Conservation (phyloP, 2,329 filamentous ascomycete species). For the Alternaria metachromatica region DNA sequence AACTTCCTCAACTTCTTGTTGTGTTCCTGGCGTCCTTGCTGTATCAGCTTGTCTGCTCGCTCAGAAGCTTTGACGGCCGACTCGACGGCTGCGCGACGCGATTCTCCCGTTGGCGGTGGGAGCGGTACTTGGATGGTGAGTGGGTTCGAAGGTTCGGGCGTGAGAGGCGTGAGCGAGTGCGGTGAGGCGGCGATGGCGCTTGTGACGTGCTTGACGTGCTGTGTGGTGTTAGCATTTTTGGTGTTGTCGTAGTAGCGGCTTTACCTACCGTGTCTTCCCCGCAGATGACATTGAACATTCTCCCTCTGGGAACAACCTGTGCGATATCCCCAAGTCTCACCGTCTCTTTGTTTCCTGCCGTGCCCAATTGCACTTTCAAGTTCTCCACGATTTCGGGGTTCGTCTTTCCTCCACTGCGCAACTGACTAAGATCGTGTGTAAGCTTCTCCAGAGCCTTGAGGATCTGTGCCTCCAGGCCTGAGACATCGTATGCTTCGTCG, state of each 20-base stretch:
- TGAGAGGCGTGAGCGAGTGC: slow-evolving; percentile 59
- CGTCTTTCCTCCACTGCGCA: slow-evolving; percentile 67
- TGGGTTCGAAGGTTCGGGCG: slow-evolving; percentile 57
- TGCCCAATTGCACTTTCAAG: slow-evolving; percentile 65
- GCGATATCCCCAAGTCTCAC: slow-evolving; percentile 67
- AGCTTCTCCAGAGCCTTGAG: slow-evolving; percentile 62
- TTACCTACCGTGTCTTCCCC: slow-evolving; percentile 67
- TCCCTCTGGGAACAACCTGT: slow-evolving; percentile 70
- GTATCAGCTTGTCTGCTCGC: slow-evolving; percentile 50
- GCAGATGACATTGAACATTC: slow-evolving; percentile 66
- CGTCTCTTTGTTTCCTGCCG: slow-evolving; percentile 54
- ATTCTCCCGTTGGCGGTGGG: slow-evolving; percentile 64
- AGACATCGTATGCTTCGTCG: slow-evolving; percentile 68
- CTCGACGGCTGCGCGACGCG: slow-evolving; percentile 52
- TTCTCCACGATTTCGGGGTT: slow-evolving; percentile 68
- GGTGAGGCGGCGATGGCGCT: slow-evolving; percentile 60
- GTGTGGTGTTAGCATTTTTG: slow-evolving; percentile 7
- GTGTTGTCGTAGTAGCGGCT: not conserved
- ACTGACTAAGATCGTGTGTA: slow-evolving; percentile 66
- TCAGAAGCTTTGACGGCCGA: slow-evolving; percentile 52
- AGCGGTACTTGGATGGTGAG: slow-evolving; percentile 62
- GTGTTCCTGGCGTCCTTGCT: slow-evolving; percentile 55
- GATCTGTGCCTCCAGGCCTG: slow-evolving; percentile 63
- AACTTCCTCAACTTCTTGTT: slow-evolving; percentile 58
- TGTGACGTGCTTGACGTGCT: slow-evolving; percentile 63